These are phyloP conservation scores for Proliferodiscus dingleyae DNA, from an alignment of 2,329 filamentous ascomycete genomes.

Conservation along the genomic window DNA sequence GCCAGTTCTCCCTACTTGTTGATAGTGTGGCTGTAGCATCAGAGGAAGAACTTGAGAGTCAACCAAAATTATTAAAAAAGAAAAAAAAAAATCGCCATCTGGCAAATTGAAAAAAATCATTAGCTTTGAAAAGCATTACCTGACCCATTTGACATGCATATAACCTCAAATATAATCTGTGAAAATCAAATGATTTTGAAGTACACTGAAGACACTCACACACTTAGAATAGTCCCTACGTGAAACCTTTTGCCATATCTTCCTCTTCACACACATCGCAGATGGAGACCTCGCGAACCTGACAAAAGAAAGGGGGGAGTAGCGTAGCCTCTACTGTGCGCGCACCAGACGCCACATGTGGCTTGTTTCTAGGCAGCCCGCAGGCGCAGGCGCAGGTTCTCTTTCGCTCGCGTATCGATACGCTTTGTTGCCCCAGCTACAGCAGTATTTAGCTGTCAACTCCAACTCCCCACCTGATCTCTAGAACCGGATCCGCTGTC, in stretches of 20 bases:
- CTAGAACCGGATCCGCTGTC: background rate
- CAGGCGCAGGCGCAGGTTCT: no score
- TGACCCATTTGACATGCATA: no score
- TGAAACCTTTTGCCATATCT: no score
- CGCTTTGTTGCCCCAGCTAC: background rate
- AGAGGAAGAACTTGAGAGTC: background rate
- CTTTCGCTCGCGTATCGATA: background rate
- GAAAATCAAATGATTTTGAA: no score
- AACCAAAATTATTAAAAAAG: constrained; percentile 6
- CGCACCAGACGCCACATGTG: background rate
- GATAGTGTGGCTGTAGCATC: background rate
- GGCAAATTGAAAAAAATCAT: constrained; percentile 4
- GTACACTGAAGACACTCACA: no score
- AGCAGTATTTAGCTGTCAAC: constrained; percentile 1
- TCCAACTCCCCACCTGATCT: background rate
- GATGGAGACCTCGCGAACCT: no score
- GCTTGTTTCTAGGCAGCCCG: background rate
- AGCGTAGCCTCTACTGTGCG: no score
- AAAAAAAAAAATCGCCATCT: constrained; percentile 6
- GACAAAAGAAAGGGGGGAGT: no score
- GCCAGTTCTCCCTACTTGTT: background rate
- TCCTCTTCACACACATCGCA: no score
- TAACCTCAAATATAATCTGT: no score
- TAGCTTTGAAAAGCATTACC: background rate
- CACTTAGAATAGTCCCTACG: no score